Conservation (phyloP, 805 yeast species). For the Wickerhamiella hasegawae region DNA sequence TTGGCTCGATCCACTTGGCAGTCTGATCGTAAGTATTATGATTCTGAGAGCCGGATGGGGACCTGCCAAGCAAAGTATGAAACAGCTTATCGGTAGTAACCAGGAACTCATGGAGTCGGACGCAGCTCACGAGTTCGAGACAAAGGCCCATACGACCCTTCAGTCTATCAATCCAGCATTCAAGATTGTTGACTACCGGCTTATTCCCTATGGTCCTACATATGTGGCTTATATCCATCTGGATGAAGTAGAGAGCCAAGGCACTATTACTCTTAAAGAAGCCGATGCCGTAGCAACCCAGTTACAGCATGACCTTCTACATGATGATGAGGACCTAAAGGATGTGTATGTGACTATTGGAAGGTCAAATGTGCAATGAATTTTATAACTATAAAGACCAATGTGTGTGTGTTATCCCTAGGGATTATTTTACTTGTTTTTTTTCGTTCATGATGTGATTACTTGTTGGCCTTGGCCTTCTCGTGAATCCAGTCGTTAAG, state of each 20-base stretch:
- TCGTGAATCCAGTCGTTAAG: slow-evolving; percentile 75
- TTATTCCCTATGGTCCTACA: slow-evolving; percentile 17
- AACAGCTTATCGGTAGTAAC: slow-evolving; percentile 57
- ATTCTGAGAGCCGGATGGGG: slow-evolving; percentile 73
- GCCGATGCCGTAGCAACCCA: slow-evolving; percentile 10
- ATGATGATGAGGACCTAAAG: slow-evolving; percentile 10
- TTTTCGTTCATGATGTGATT: too few relatives aligned
- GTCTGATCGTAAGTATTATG: slow-evolving; percentile 65
- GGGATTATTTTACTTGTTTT: too few relatives aligned
- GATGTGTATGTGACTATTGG: slow-evolving; percentile 11
- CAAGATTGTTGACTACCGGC: slow-evolving; percentile 6
- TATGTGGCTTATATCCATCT: slow-evolving; percentile 13
- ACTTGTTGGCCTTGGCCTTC: slow-evolving; percentile 6
- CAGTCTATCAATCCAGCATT: slow-evolving; percentile 7
- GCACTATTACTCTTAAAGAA: neutral
- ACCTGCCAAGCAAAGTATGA: slow-evolving; percentile 52
- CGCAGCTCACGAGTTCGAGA: slow-evolving; percentile 7
- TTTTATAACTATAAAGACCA: too few relatives aligned
- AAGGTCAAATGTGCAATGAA: too few relatives aligned
- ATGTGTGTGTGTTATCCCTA: too few relatives aligned
- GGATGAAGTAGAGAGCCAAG: too few relatives aligned
- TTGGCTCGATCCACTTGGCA: slow-evolving; percentile 89
- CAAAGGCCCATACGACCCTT: slow-evolving; percentile 5
- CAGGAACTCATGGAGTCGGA: slow-evolving; percentile 8
- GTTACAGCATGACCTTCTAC: slow-evolving; percentile 8